A percentile compares a stretch with the other conserved stretches of the same genome.
Conservation (phyloP, 345 rosid species). For the Populus simonii region DNA sequence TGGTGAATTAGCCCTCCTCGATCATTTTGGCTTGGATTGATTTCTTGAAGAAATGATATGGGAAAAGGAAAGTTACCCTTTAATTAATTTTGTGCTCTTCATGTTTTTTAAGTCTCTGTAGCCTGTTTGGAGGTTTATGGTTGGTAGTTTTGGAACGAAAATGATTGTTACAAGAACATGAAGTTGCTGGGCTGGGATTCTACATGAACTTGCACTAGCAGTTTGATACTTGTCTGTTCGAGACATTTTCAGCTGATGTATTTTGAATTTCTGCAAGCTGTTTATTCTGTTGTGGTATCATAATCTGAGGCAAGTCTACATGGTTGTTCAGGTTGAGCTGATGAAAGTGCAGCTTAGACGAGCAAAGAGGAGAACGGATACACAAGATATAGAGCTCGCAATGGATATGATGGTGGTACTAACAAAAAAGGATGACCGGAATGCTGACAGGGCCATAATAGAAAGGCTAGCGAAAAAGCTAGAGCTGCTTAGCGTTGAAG, state of each 20-base stretch:
- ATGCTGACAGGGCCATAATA: constrained; percentile 62
- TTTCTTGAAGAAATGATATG: too few species aligned
- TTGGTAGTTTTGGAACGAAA: too few species aligned
- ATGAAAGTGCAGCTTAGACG: constrained; percentile 46
- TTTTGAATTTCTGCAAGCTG: neutral
- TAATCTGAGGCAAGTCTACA: neutral
- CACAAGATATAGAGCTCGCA: constrained; percentile 77
- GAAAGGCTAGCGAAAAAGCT: constrained; percentile 75
- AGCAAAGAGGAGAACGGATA: constrained; percentile 66
- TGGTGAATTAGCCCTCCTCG: too few species aligned
- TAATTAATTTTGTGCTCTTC: too few species aligned
- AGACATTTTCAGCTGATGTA: neutral
- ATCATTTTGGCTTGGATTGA: too few species aligned
- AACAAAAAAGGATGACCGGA: constrained; percentile 54
- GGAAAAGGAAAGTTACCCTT: too few species aligned
- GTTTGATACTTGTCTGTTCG: neutral
- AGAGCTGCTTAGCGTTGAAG: constrained; percentile 50
- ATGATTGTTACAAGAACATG: too few species aligned
- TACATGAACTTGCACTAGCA: neutral
- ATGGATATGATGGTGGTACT: constrained; percentile 76
- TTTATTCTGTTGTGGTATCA: neutral
- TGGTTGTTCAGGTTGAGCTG: constrained; percentile 46
- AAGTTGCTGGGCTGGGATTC: neutral
- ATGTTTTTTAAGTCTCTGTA: too few species aligned
- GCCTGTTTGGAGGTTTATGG: too few species aligned